A percentile compares a stretch with the other conserved stretches of the same genome.
These are phyloP conservation scores for Coemansia sp. DNA, from an alignment of 192 early-diverging fungal species.

Conservation along the genomic window DNA sequence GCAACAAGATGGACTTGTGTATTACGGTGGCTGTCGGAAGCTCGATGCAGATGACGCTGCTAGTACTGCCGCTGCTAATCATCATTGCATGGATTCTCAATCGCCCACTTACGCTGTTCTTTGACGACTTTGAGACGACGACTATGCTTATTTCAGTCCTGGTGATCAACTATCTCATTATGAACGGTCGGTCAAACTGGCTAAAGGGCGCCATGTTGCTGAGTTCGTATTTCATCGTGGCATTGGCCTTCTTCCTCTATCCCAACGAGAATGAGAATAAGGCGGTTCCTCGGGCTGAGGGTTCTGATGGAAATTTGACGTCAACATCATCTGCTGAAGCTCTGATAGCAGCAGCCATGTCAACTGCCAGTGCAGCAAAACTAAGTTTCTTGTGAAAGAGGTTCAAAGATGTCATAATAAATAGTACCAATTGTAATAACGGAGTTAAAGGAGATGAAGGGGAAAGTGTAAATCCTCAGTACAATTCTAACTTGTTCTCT, in stretches of 20 bases:
- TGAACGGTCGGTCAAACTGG: slow-evolving; percentile 90
- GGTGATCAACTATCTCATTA: slow-evolving; percentile 76
- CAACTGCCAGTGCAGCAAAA: slow-evolving; percentile 1
- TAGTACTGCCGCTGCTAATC: slow-evolving; percentile 69
- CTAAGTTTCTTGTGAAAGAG: slow-evolving; percentile 13
- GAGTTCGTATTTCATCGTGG: slow-evolving; percentile 78
- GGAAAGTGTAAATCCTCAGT: too few relatives aligned
- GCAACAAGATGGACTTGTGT: slow-evolving; percentile 84
- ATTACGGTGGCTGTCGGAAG: slow-evolving; percentile 77
- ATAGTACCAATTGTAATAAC: too few relatives aligned
- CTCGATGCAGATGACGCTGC: slow-evolving; percentile 84
- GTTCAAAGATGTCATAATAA: too few relatives aligned
- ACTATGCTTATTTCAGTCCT: slow-evolving; percentile 83
- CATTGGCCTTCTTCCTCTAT: slow-evolving; percentile 76
- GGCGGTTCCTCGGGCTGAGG: neutral
- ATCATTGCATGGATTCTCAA: slow-evolving; percentile 79
- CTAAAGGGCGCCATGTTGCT: slow-evolving; percentile 88
- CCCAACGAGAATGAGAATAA: slow-evolving; percentile 43
- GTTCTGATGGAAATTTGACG: neutral
- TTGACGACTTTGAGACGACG: slow-evolving; percentile 80
- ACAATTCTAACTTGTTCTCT: too few relatives aligned
- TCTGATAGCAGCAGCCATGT: neutral
- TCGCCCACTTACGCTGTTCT: slow-evolving; percentile 72
- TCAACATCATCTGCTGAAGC: neutral
- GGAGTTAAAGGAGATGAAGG: too few relatives aligned